phyloP scores from a whole-genome alignment of 2,329 filamentous ascomycete genomes.

The Apiospora saccharicola region DNA sequence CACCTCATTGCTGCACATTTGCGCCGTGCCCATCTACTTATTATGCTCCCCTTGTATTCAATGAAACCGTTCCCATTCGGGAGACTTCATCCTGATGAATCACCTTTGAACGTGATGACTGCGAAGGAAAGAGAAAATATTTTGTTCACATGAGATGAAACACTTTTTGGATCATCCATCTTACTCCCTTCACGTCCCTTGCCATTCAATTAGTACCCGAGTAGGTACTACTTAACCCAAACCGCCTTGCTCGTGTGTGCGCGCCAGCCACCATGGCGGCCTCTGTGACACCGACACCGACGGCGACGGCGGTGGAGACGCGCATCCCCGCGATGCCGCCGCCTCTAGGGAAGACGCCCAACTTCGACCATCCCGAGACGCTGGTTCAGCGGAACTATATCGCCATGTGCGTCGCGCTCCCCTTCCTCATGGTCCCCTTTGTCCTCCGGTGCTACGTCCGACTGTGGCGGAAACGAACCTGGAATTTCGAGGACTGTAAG shows the following conservation, averaged over 20 bases:
- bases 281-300: conserved; percentile 20
- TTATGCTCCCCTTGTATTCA: no score
- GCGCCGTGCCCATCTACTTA: no score
- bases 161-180: no score
- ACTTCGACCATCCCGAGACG: conserved; percentile 29
- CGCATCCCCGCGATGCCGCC: conserved; percentile 28
- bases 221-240: background rate
- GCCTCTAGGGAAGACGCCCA: conserved; percentile 29
- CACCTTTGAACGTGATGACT: no score
- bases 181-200: no score
- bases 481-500: conserved; percentile 34
- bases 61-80: no score
- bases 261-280: conserved; percentile 31
- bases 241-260: no score
- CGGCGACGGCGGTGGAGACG: background rate
- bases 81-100: no score
- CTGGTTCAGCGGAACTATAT: conserved; percentile 26
- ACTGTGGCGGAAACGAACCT: conserved; percentile 29
- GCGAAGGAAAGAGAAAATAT: no score
- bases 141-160: no score
- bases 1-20: background rate
- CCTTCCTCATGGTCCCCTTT: conserved; percentile 31
- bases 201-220: background rate
- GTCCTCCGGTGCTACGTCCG: conserved; percentile 30
- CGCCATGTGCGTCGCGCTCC: conserved; percentile 29